These are phyloP conservation scores for Panaeolus papilionaceus DNA, from an alignment of 768 basidiomycete species.

Conservation along the genomic window DNA sequence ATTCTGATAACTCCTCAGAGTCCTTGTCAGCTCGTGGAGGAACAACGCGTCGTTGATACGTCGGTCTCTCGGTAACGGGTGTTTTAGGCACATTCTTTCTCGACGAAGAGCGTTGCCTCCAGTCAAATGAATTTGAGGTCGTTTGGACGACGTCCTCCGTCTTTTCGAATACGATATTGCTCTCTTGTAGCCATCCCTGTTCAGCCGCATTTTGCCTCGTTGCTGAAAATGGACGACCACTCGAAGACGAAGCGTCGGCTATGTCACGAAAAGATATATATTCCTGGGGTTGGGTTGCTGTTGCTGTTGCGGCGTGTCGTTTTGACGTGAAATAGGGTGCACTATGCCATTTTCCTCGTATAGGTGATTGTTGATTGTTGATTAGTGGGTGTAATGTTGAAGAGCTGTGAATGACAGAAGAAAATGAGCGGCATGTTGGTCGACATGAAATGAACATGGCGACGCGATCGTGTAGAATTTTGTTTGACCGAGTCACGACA, in stretches of 20 bases:
- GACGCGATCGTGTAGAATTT: conserved; percentile 1
- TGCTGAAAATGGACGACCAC: neutral
- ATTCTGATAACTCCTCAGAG: conserved; percentile 48
- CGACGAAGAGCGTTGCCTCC: conserved; percentile 63
- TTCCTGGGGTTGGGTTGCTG: neutral
- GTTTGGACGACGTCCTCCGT: neutral
- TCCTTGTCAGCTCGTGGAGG: conserved; percentile 40
- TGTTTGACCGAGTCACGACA: neutral
- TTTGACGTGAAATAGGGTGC: neutral
- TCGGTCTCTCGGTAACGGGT: conserved; percentile 21
- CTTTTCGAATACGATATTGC: neutral
- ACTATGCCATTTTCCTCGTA: neutral
- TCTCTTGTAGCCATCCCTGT: conserved; percentile 45
- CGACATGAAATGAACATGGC: neutral
- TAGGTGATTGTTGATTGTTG: neutral
- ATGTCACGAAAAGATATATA: neutral
- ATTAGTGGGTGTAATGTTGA: neutral
- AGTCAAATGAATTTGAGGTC: conserved; percentile 57
- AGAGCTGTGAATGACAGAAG: neutral
- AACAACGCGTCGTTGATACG: conserved; percentile 43
- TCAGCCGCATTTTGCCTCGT: conserved; percentile 36
- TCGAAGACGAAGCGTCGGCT: neutral
- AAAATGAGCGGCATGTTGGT: neutral
- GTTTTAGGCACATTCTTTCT: conserved; percentile 32
- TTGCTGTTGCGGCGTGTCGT: neutral